These are phyloP conservation scores for Trichoderma afroharzianum DNA, from an alignment of 2,329 filamentous ascomycete species.

Conservation along the genomic window DNA sequence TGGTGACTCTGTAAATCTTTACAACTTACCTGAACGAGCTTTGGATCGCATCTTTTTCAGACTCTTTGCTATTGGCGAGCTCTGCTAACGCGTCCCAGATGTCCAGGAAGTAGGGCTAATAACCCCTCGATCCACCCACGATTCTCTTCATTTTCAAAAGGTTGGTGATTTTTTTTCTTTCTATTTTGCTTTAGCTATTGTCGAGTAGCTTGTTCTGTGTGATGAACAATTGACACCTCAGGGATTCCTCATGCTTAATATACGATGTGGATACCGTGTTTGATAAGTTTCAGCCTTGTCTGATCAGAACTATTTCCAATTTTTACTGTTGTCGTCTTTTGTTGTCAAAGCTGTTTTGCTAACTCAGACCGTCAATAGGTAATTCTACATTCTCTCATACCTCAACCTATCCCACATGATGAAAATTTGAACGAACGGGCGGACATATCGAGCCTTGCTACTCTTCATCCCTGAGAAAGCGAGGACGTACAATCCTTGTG, in stretches of 20 bases:
- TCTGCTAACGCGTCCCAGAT: conserved; percentile 21
- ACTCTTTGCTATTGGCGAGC: neutral
- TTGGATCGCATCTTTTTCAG: conserved; percentile 20
- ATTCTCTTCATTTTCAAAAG: conserved; percentile 37
- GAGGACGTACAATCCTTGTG: conserved; percentile 62
- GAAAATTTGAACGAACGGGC: conserved; percentile 68
- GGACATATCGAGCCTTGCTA: conserved; percentile 59
- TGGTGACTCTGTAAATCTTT: conserved; percentile 51
- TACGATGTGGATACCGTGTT: conserved; percentile 59
- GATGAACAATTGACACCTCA: conserved; percentile 61
- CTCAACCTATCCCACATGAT: conserved; percentile 43
- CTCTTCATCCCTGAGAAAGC: conserved; percentile 47
- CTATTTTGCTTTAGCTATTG: neutral
- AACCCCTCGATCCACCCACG: neutral
- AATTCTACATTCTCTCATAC: conserved; percentile 23
- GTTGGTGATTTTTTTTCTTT: conserved; percentile 35
- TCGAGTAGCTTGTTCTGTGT: conserved; percentile 38
- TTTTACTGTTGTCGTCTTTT: conserved; percentile 24
- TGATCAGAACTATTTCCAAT: conserved; percentile 43
- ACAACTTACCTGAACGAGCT: conserved; percentile 54
- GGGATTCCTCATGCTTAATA: conserved; percentile 68
- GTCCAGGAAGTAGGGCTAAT: neutral
- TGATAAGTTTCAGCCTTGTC: conserved; percentile 65
- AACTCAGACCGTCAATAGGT: conserved; percentile 42
- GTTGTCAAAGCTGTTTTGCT: conserved; percentile 29